phyloP scores from a whole-genome alignment of 2,329 filamentous ascomycete genomes.

The Thelonectria rubi region DNA sequence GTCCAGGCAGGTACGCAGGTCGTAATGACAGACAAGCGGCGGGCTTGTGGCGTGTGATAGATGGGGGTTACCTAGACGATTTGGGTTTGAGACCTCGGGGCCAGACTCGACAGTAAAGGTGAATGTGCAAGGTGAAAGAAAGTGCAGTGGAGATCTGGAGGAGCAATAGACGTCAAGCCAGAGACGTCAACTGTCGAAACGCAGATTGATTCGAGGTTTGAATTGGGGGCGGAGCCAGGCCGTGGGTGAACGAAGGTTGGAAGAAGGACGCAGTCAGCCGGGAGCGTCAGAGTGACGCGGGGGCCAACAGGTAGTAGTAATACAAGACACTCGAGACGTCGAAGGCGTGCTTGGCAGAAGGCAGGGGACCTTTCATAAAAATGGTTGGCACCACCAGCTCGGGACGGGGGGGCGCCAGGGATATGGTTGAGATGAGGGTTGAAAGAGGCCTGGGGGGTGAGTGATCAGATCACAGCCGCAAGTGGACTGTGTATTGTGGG shows the following conservation, averaged over 20 bases:
- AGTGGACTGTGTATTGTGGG: constrained; percentile 9
- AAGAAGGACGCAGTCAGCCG: constrained; percentile 18
- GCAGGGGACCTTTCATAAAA: constrained; percentile 20
- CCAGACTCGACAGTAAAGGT: not conserved
- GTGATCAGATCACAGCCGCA: constrained; percentile 20
- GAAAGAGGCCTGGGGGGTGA: constrained; percentile 10
- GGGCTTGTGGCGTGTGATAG: constrained; percentile 9
- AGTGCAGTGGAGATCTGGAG: constrained; percentile 5
- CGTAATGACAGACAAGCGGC: constrained; percentile 9
- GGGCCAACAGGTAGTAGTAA: constrained; percentile 20
- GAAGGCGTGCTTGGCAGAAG: constrained; percentile 19
- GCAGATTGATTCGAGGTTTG: constrained; percentile 16
- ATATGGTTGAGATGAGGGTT: constrained; percentile 10
- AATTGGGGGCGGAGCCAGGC: constrained; percentile 20
- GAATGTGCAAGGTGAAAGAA: constrained; percentile 2
- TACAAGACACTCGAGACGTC: constrained; percentile 23
- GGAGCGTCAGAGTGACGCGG: constrained; percentile 22
- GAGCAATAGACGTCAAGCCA: constrained; percentile 10
- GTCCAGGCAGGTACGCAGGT: constrained; percentile 6
- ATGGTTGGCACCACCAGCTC: constrained; percentile 23
- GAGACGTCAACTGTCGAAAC: constrained; percentile 12
- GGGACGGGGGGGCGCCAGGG: constrained; percentile 19
- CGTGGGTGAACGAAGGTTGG: constrained; percentile 12
- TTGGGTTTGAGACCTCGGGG: constrained; percentile 9
- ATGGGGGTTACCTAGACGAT: constrained; percentile 9